A percentile compares a stretch with the other conserved stretches of the same genome.
These are phyloP conservation scores for Lindgomyces ingoldianus DNA, from an alignment of 495 filamentous ascomycete genomes.

Conservation along the genomic window DNA sequence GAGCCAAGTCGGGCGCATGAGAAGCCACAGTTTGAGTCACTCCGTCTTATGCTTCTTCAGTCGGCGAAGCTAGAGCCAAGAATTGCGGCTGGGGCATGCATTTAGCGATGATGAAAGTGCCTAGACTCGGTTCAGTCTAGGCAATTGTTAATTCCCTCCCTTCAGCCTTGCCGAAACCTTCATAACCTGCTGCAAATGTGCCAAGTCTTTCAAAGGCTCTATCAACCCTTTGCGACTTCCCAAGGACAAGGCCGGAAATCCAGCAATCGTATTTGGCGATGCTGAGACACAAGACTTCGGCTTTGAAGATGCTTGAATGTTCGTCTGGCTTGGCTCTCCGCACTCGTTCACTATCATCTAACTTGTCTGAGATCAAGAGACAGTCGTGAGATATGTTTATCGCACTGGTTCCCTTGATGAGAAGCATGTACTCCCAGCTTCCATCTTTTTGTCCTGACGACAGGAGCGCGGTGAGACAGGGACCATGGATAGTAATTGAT, in stretches of 20 bases:
- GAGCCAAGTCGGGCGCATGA: not conserved
- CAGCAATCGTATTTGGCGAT: conserved; percentile 19
- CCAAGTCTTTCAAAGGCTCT: conserved; percentile 16
- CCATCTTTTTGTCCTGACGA: conserved; percentile 8
- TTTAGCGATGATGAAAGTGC: not conserved
- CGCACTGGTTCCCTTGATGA: conserved; percentile 25
- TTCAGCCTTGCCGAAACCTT: conserved; percentile 10
- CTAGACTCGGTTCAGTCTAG: not conserved
- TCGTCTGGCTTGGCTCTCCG: conserved; percentile 1
- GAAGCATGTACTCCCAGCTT: conserved; percentile 10
- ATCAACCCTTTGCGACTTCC: not conserved
- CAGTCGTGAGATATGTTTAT: conserved; percentile 20
- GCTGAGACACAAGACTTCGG: conserved; percentile 9
- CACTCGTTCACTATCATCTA: not conserved
- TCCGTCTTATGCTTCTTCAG: not conserved
- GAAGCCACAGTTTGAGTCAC: not conserved
- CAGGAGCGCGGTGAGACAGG: conserved; percentile 12
- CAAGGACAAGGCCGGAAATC: conserved; percentile 22
- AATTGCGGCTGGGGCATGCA: not conserved
- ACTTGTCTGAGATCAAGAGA: not conserved
- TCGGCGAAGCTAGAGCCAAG: not conserved
- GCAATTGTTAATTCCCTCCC: conserved; percentile 4
- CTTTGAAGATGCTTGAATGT: conserved; percentile 1
- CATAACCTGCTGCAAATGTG: conserved; percentile 20
- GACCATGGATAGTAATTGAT: conserved; percentile 10